Evolutionary conservation across 2,329 filamentous ascomycete species (phyloP).

Genomic region (Penicillium sp.): DNA sequence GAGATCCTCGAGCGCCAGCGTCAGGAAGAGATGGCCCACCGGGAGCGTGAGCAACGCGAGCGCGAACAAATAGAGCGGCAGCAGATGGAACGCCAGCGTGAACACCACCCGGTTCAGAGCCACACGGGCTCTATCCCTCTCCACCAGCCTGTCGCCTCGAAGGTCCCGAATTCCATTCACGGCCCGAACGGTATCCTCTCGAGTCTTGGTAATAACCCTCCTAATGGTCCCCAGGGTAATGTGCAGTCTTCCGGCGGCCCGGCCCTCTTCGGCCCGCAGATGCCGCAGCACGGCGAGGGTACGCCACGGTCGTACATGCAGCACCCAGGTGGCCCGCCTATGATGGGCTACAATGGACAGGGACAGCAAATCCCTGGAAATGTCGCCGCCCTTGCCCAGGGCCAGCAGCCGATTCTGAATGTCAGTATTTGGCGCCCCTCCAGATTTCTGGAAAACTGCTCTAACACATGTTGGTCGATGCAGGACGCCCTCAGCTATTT

Average conservation of each 20-base stretch:
- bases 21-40: constrained; percentile 54
- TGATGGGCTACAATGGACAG: constrained; percentile 47
- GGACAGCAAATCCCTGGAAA: constrained; percentile 45
- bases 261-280: constrained; percentile 62
- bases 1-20: constrained; percentile 47
- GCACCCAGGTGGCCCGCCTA: constrained; percentile 52
- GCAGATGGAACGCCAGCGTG: constrained; percentile 51
- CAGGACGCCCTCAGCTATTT: constrained; percentile 87
- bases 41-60: constrained; percentile 52
- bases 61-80: constrained; percentile 54
- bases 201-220: constrained; percentile 60
- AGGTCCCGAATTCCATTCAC: constrained; percentile 76
- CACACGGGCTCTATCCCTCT: constrained; percentile 83
- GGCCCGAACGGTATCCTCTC: constrained; percentile 84
- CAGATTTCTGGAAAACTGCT: background rate
- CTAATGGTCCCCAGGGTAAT: constrained; percentile 50
- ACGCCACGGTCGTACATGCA: constrained; percentile 56
- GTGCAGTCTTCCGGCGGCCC: constrained; percentile 57
- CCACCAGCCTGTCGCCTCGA: constrained; percentile 86
- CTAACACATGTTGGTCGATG: constrained; percentile 41
- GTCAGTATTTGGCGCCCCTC: constrained; percentile 40
- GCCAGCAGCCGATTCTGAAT: constrained; percentile 76
- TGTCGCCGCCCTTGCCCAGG: constrained; percentile 61
- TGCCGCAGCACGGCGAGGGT: constrained; percentile 53
- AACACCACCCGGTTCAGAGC: constrained; percentile 72